phyloP scores from a whole-genome alignment of 2,329 filamentous ascomycete species.

The Fusarium anguioides region DNA sequence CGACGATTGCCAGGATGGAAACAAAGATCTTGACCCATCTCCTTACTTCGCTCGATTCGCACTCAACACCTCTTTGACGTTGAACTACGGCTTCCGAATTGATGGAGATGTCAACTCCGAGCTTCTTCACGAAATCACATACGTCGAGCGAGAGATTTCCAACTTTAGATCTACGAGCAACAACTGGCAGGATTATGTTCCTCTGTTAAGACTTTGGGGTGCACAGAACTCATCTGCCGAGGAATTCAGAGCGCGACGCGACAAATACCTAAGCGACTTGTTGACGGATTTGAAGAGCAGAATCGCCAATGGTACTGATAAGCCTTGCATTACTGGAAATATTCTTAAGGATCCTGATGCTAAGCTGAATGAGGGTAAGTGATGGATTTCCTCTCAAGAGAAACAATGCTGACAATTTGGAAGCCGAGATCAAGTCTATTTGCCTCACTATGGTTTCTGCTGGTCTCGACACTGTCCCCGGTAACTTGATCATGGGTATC shows the following conservation, averaged over 20 bases:
- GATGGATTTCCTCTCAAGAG: rapidly evolving
- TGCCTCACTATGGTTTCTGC: constrained; percentile 85
- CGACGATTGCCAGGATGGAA: constrained; percentile 70
- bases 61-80: constrained; percentile 79
- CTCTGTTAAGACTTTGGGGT: constrained; percentile 73
- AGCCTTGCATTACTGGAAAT: constrained; percentile 55
- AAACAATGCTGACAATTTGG: not conserved
- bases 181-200: constrained; percentile 89
- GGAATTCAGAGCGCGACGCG: constrained; percentile 74
- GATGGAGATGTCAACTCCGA: constrained; percentile 74
- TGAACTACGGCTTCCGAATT: constrained; percentile 84
- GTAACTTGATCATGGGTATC: constrained; percentile 82
- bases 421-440: constrained; percentile 82
- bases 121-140: constrained; percentile 77
- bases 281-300: constrained; percentile 65
- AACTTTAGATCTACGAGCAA: constrained; percentile 83
- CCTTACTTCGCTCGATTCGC: constrained; percentile 81
- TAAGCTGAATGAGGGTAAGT: constrained; percentile 52
- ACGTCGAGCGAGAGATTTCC: constrained; percentile 79
- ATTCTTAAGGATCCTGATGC: constrained; percentile 67
- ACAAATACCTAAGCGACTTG: constrained; percentile 74
- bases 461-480: constrained; percentile 83
- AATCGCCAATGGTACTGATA: constrained; percentile 55
- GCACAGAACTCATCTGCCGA: constrained; percentile 70
- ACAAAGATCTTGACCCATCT: constrained; percentile 74